Evolutionary conservation across 495 filamentous ascomycete species (phyloP), one percentile per base, ranked within the genome.

Genomic region (Hypomontagnella submonticulosa): DNA sequence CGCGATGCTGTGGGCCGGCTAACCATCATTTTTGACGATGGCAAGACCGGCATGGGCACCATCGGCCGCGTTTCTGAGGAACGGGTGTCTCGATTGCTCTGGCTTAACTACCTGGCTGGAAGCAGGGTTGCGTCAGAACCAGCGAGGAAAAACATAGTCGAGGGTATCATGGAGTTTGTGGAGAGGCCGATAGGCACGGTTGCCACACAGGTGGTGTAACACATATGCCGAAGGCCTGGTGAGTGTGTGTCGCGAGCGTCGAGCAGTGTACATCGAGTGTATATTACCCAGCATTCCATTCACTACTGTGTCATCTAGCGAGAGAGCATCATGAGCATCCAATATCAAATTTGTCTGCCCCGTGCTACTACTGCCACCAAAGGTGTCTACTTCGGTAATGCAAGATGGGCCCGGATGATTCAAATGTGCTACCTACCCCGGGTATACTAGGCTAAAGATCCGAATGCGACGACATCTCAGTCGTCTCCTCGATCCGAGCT

Each of bases 21-120:
- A 69, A 84, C 85, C 55, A 87, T 90, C 23, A 83, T 88, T 52
- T 92, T 88, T 71, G 87, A 93, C 66, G 80, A 79, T 50, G 81
- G 79, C n/a, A 74, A 76, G 67, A 51, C 70, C 27, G 80, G 80
- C 23, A 73, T 73, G 71, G 77, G 73, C 72, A 77, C 71, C 20
- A 79, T 75, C 63, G 76, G 76, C 33, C 67, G 61, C 5, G 86
- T 97, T 0, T 65, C 73, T 3, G 95, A 98, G 73, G 90, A 93
- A 81, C 80, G 93, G 51, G 79, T 98, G 8, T 88, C 88, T 52
- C 85, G 91, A 54, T 79, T 92, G 57, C 80, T 98, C 15, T 98
- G 94, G 95, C 77, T 97, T 73, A 89, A 90, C 57, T 99, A 97
- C 77, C 76, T 99, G 34, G 92, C 87, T 15, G 96, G 93, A 6